These are phyloP conservation scores for Pestalotiopsis sp. DNA, from an alignment of 2,329 filamentous ascomycete genomes.

Conservation along the genomic window DNA sequence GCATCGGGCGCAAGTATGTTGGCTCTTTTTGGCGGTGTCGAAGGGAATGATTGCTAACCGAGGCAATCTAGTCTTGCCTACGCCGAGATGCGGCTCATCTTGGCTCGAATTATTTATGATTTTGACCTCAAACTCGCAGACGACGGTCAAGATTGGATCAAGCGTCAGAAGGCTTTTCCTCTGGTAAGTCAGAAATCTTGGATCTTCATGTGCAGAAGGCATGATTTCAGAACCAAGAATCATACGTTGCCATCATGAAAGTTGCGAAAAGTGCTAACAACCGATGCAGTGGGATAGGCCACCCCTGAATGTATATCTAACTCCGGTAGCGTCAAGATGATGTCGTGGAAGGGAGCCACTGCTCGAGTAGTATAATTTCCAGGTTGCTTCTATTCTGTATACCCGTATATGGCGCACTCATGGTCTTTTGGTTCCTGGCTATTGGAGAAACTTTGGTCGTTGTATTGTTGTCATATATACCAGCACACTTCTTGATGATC, in stretches of 20 bases:
- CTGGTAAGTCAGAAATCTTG: not conserved
- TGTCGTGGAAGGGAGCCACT: too few species aligned
- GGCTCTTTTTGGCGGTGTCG: not conserved
- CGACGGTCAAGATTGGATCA: constrained; percentile 7
- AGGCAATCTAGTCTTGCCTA: constrained; percentile 11
- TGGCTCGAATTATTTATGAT: constrained; percentile 14
- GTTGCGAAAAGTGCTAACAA: not conserved
- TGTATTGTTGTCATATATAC: too few species aligned
- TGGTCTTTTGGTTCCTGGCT: too few species aligned
- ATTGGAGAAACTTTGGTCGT: too few species aligned
- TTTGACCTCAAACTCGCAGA: constrained; percentile 15
- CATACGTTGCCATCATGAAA: not conserved
- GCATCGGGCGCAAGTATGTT: constrained; percentile 40
- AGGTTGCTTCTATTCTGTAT: not conserved
- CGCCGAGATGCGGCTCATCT: constrained; percentile 17
- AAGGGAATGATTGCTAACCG: not conserved
- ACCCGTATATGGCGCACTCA: not conserved
- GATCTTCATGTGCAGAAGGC: not conserved
- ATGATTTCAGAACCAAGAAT: too few species aligned
- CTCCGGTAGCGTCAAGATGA: not conserved
- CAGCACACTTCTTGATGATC: too few species aligned
- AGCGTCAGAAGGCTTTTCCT: constrained; percentile 6
- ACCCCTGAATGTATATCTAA: constrained; percentile 9
- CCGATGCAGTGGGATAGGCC: constrained; percentile 5
- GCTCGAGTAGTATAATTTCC: too few species aligned